A percentile compares a stretch with the other conserved stretches of the same genome.
These are phyloP conservation scores for Suhomyces kunorum DNA, from an alignment of 1,139 yeast species.

Conservation along the genomic window DNA sequence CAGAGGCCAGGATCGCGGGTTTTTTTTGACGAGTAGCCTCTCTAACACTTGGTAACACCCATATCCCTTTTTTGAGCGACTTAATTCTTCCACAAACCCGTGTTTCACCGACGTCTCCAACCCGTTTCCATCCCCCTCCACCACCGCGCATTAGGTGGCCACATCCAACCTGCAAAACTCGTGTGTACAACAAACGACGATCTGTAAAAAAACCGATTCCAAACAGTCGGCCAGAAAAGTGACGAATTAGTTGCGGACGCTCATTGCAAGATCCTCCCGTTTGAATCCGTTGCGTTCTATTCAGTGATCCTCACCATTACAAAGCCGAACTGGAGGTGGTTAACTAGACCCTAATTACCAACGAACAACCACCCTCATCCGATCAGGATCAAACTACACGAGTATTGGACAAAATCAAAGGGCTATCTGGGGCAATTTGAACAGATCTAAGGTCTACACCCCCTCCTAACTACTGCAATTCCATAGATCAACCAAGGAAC, in stretches of 20 bases:
- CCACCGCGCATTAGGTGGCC: constrained; percentile 9
- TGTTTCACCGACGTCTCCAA: neutral
- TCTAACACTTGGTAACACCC: no score
- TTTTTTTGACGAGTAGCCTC: no score
- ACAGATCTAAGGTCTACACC: constrained; percentile 2
- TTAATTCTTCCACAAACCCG: no score
- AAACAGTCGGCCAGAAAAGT: constrained; percentile 11
- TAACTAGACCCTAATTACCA: neutral
- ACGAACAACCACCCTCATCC: constrained; percentile 1
- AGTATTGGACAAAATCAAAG: constrained; percentile 3
- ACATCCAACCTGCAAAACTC: constrained; percentile 12
- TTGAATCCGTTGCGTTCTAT: neutral
- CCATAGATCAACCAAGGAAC: neutral
- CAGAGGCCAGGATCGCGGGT: neutral
- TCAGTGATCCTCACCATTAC: constrained; percentile 1
- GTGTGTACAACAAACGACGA: constrained; percentile 13
- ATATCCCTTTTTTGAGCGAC: no score
- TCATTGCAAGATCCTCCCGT: constrained; percentile 1
- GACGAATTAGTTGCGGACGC: constrained; percentile 10
- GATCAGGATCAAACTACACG: constrained; percentile 2
- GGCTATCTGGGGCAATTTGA: constrained; percentile 1
- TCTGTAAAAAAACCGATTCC: constrained; percentile 14
- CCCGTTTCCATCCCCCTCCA: neutral
- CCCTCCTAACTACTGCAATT: neutral
- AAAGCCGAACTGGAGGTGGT: constrained; percentile 1